A percentile compares a stretch with the other conserved stretches of the same genome.
phyloP scores from a whole-genome alignment of 148 eudicot species.

The Silene conica region DNA sequence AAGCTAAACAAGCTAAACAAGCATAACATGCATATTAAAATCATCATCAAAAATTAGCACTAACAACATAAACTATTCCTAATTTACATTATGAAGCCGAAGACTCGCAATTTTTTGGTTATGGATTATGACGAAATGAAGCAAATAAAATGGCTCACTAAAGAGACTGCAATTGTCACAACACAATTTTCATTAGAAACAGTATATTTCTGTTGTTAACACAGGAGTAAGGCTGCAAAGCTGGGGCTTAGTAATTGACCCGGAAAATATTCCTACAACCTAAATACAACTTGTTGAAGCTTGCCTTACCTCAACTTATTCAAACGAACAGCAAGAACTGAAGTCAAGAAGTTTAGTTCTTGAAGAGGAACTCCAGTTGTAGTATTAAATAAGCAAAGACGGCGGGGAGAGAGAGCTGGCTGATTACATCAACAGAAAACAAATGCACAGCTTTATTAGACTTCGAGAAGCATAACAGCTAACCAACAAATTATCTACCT shows the following conservation, averaged over 20 bases:
- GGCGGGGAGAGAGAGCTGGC: slow-evolving; percentile 91
- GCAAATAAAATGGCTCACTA: background rate
- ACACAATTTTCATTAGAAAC: too few relatives aligned
- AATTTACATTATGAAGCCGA: background rate
- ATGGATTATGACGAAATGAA: background rate
- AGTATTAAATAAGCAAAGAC: slow-evolving; percentile 81
- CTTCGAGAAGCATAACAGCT: slow-evolving; percentile 3
- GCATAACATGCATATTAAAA: background rate
- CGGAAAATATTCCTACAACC: background rate
- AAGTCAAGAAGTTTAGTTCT: slow-evolving; percentile 82
- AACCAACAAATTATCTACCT: slow-evolving; percentile 4
- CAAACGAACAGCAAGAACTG: slow-evolving; percentile 71
- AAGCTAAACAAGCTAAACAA: background rate
- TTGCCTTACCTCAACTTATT: slow-evolving; percentile 54
- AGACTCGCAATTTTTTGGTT: background rate
- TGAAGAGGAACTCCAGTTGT: slow-evolving; percentile 57
- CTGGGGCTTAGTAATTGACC: background rate
- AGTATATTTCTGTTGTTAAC: background rate
- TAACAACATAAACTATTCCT: background rate
- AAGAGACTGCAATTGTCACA: background rate
- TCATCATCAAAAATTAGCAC: background rate
- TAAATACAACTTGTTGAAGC: background rate
- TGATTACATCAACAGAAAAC: slow-evolving; percentile 31
- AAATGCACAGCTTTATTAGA: slow-evolving; percentile 22
- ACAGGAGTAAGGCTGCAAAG: background rate